These are phyloP conservation scores for Leccinum solheimii DNA, from an alignment of 1,284 basidiomycete species.

Conservation along the genomic window DNA sequence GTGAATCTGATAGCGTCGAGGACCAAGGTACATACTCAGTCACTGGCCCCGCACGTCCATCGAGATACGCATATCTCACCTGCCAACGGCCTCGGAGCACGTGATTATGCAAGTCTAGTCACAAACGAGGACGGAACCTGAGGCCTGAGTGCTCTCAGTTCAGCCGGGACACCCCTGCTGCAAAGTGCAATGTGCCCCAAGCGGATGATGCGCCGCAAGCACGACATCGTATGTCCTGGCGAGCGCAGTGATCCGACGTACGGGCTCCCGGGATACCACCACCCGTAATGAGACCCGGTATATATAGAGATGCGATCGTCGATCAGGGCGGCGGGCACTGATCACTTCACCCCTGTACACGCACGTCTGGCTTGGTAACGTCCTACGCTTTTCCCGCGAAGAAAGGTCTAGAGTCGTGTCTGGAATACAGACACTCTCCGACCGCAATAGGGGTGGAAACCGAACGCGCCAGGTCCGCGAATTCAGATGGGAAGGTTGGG, in stretches of 20 bases:
- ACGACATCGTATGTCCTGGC: conserved; percentile 70
- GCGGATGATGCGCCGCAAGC: conserved; percentile 61
- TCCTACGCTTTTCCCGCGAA: conserved; percentile 65
- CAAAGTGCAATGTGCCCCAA: conserved; percentile 73
- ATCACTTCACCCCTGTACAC: conserved; percentile 10
- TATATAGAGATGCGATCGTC: neutral
- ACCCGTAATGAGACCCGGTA: conserved; percentile 52
- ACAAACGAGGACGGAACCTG: too few species aligned
- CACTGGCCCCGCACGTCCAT: neutral
- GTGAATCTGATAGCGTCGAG: conserved; percentile 52
- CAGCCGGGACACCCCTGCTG: conserved; percentile 56
- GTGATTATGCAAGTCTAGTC: too few species aligned
- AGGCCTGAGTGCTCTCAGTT: conserved; percentile 20
- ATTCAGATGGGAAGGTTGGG: conserved; percentile 67
- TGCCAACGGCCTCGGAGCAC: conserved; percentile 41
- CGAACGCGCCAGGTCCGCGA: conserved; percentile 60
- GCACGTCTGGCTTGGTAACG: conserved; percentile 74
- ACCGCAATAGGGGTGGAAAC: conserved; percentile 71
- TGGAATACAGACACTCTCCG: conserved; percentile 71
- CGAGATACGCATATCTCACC: conserved; percentile 32
- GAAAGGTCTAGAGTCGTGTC: conserved; percentile 72
- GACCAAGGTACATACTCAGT: neutral
- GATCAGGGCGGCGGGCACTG: too few species aligned
- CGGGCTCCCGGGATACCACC: conserved; percentile 74
- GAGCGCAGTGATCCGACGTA: conserved; percentile 61